These are phyloP conservation scores for Eucalyptus albens DNA, from an alignment of 345 rosid species.

Conservation along the genomic window DNA sequence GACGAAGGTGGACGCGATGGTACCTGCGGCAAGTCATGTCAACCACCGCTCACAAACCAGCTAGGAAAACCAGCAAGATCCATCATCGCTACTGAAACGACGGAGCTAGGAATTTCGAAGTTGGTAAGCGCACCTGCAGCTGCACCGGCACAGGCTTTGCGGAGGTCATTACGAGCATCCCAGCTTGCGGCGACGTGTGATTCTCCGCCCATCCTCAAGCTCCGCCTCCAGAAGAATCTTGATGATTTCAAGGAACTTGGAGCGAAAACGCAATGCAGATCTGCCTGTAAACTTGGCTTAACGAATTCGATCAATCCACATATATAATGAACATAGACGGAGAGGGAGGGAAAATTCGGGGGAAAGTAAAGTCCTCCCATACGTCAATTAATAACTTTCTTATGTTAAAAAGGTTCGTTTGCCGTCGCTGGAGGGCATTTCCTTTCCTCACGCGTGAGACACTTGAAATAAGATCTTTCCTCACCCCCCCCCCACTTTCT, in stretches of 20 bases:
- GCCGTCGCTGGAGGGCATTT: not conserved
- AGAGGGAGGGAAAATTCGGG: too few relatives aligned
- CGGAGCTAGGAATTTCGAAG: not conserved
- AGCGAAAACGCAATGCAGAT: too few relatives aligned
- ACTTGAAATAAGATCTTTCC: too few relatives aligned
- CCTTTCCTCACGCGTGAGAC: not conserved
- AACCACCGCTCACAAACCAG: not conserved
- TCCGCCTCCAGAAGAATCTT: not conserved
- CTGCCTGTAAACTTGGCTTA: too few relatives aligned
- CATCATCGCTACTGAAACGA: not conserved
- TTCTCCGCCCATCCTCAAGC: conserved; percentile 27
- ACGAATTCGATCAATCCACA: too few relatives aligned
- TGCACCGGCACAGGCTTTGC: conserved; percentile 83
- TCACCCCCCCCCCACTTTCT: accelerated
- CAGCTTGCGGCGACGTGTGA: conserved; percentile 16
- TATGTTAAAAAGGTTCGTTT: not conserved
- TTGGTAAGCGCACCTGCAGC: conserved; percentile 40
- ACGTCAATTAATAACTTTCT: not conserved
- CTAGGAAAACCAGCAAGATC: not conserved
- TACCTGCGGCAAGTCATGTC: conserved; percentile 33
- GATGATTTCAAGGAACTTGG: too few relatives aligned
- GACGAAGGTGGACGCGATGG: conserved; percentile 79
- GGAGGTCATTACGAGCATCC: conserved; percentile 20
- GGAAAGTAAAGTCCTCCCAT: not conserved
- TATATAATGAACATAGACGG: too few relatives aligned